Conservation (phyloP, 2,329 filamentous ascomycete genomes). For the Ilyonectria robusta region DNA sequence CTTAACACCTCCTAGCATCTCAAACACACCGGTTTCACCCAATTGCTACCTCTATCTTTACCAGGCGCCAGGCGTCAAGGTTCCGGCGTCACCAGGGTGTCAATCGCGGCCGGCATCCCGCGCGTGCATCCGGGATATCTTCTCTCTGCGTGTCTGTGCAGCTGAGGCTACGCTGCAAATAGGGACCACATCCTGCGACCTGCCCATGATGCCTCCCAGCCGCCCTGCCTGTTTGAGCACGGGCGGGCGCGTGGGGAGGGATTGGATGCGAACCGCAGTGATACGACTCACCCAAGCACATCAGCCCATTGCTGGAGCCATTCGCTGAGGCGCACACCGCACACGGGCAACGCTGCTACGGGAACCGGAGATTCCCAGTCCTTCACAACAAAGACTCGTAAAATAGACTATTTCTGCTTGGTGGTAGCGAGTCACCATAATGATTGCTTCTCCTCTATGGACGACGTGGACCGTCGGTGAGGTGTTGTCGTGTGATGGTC, state of each 20-base stretch:
- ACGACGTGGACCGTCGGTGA: conserved; percentile 1
- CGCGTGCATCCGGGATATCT: conserved; percentile 11
- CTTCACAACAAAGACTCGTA: conserved; percentile 12
- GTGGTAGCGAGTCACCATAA: conserved; percentile 12
- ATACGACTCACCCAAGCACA: conserved; percentile 36
- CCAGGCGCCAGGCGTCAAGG: not conserved
- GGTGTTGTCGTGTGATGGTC: not conserved
- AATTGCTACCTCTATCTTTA: not conserved
- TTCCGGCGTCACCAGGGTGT: not conserved
- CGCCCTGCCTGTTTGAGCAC: conserved; percentile 26
- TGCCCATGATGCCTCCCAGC: conserved; percentile 13
- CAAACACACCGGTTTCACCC: not conserved
- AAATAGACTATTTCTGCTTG: conserved; percentile 9
- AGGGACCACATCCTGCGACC: conserved; percentile 19
- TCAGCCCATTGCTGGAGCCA: conserved; percentile 42
- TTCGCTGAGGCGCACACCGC: conserved; percentile 24
- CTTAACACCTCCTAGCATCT: not conserved
- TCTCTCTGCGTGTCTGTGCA: conserved; percentile 21
- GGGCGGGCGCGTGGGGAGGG: conserved; percentile 15
- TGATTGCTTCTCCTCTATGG: conserved; percentile 12
- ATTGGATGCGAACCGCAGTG: conserved; percentile 29
- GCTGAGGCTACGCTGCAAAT: conserved; percentile 17
- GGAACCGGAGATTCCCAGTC: conserved; percentile 23
- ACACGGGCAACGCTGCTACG: conserved; percentile 22
- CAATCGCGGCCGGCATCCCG: not conserved